phyloP scores from a whole-genome alignment of 257 asterid species.

The Haberlea rhodopensis region DNA sequence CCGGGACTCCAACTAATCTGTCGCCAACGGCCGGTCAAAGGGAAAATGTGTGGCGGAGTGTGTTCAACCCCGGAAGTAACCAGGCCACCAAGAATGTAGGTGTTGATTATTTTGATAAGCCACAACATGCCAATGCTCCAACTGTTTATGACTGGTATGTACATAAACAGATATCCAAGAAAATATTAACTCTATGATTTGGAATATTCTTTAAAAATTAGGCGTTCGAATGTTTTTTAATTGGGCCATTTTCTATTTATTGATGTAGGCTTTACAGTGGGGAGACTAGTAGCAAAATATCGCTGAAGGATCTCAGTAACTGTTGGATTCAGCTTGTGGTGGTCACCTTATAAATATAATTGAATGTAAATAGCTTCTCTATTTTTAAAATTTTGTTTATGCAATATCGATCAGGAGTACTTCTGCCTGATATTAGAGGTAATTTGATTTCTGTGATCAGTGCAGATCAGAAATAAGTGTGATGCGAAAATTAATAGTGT shows the following conservation, averaged over 20 bases:
- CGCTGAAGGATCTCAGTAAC: conserved; percentile 32
- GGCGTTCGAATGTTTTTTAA: neutral
- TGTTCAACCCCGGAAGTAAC: conserved; percentile 94
- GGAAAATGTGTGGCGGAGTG: conserved; percentile 97
- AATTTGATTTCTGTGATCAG: conserved; percentile 16
- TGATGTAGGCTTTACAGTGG: conserved; percentile 84
- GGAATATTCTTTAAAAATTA: too few species aligned
- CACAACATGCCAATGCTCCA: conserved; percentile 77
- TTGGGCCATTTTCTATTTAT: neutral
- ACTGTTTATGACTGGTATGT: conserved; percentile 91
- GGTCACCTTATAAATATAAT: neutral
- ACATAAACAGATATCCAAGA: neutral
- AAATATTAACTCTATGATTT: neutral
- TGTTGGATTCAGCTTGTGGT: neutral
- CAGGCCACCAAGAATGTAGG: conserved; percentile 69
- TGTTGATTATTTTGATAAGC: conserved; percentile 71
- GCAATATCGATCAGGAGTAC: neutral
- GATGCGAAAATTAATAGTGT: neutral
- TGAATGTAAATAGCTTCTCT: conserved; percentile 39
- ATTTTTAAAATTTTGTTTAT: neutral
- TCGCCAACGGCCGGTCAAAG: conserved; percentile 58
- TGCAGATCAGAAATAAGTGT: conserved; percentile 27
- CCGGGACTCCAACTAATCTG: conserved; percentile 52
- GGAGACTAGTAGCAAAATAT: conserved; percentile 76
- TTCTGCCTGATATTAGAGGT: neutral